Conservation (phyloP, 495 filamentous ascomycete genomes). For the Xylaria grammica region DNA sequence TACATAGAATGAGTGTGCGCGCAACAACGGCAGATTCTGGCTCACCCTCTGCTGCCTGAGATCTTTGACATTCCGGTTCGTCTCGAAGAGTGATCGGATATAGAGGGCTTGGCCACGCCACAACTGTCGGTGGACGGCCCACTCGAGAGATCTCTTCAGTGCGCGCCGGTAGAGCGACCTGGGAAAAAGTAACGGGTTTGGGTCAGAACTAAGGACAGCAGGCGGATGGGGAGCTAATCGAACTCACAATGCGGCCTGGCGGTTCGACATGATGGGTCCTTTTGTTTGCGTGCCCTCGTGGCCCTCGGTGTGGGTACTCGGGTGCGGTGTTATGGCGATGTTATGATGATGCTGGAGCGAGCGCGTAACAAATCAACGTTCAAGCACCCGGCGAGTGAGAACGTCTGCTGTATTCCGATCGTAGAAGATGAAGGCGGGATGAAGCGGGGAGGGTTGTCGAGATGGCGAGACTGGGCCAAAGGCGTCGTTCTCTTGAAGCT, state of each 20-base stretch:
- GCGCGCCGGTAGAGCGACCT: slow-evolving; percentile 94
- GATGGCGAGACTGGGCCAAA: slow-evolving; percentile 4
- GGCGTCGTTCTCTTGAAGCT: slow-evolving; percentile 20
- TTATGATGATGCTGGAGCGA: background rate
- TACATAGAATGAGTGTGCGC: background rate
- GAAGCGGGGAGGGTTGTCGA: background rate
- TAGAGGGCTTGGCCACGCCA: slow-evolving; percentile 97
- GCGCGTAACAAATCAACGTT: slow-evolving; percentile 8
- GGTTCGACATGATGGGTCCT: slow-evolving; percentile 46
- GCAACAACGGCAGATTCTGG: background rate
- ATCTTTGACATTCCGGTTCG: slow-evolving; percentile 84
- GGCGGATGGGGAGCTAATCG: slow-evolving; percentile 17
- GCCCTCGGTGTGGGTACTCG: background rate
- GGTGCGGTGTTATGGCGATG: slow-evolving; percentile 16
- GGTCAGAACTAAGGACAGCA: slow-evolving; percentile 22
- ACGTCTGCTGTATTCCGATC: background rate
- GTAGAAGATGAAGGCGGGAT: background rate
- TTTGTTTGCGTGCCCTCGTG: slow-evolving; percentile 17
- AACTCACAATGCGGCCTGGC: slow-evolving; percentile 53
- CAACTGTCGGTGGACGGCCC: slow-evolving; percentile 85
- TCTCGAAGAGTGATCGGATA: slow-evolving; percentile 93
- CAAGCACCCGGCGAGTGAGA: background rate
- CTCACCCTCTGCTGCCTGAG: slow-evolving; percentile 84
- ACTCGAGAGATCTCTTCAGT: slow-evolving; percentile 91
- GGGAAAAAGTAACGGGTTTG: background rate